phyloP scores from a whole-genome alignment of 1,139 yeast species.

The Sugiyamaella paludigena region DNA sequence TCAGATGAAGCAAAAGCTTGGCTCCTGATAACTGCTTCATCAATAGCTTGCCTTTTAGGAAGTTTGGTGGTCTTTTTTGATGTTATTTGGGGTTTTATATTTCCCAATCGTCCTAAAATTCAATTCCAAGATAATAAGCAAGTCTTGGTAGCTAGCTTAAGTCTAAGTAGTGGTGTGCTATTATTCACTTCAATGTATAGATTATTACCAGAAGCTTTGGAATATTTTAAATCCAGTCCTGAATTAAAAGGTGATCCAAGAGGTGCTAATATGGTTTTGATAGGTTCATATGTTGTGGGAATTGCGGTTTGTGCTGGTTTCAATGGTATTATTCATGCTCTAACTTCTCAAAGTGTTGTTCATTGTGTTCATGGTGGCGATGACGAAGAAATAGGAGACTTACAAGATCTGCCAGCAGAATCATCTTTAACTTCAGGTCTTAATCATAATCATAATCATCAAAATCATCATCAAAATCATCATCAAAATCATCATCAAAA shows the following conservation, averaged over 20 bases:
- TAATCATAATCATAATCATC: slow-evolving; percentile 25
- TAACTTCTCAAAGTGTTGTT: slow-evolving; percentile 79
- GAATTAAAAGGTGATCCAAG: slow-evolving; percentile 26
- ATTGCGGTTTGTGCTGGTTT: slow-evolving; percentile 56
- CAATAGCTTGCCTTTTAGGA: slow-evolving; percentile 59
- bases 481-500: slow-evolving; percentile 23
- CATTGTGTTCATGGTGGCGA: slow-evolving; percentile 67
- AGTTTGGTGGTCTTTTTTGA: slow-evolving; percentile 56
- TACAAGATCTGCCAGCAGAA: not conserved
- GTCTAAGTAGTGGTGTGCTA: slow-evolving; percentile 66
- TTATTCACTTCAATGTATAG: slow-evolving; percentile 72
- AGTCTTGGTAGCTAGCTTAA: slow-evolving; percentile 63
- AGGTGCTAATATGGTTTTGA: slow-evolving; percentile 42
- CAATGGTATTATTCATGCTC: slow-evolving; percentile 63
- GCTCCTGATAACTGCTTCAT: slow-evolving; percentile 54
- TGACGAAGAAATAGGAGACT: not conserved
- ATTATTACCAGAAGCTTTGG: slow-evolving; percentile 63
- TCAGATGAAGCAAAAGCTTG: slow-evolving; percentile 42
- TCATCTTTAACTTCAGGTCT: slow-evolving; percentile 18
- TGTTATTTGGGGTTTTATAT: slow-evolving; percentile 41
- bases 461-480: slow-evolving; percentile 12
- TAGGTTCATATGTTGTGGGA: slow-evolving; percentile 57
- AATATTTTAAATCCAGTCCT: slow-evolving; percentile 34
- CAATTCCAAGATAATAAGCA: slow-evolving; percentile 56
- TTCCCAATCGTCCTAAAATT: slow-evolving; percentile 40